Evolutionary conservation across 2,329 filamentous ascomycete genomes (phyloP).

Genomic region (Akanthomyces dipterigenus): DNA sequence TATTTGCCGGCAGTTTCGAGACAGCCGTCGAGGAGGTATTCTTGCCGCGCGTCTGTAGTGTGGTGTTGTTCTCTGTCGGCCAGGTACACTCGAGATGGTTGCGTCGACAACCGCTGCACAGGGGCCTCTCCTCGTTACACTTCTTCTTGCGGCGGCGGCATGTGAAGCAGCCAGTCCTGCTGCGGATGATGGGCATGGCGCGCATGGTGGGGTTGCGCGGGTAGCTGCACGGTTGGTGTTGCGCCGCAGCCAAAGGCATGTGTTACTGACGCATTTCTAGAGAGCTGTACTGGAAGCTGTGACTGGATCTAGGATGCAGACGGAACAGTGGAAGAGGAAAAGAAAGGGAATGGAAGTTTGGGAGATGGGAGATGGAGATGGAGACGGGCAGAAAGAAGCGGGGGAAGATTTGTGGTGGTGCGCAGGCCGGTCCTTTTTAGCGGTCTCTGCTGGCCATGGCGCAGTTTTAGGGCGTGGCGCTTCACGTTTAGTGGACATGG

Average conservation of each 20-base stretch:
- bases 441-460: neutral
- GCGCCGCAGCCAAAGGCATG: neutral
- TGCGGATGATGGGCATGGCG: conserved; percentile 27
- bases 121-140: conserved; percentile 46
- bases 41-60: conserved; percentile 5
- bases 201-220: neutral
- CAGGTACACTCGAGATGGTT: conserved; percentile 47
- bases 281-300: neutral
- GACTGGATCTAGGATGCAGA: neutral
- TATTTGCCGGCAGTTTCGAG: neutral
- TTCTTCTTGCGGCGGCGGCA: conserved; percentile 48
- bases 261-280: neutral
- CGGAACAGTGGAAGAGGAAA: neutral
- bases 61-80: conserved; percentile 22
- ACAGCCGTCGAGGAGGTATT: neutral
- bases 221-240: neutral
- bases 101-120: conserved; percentile 46
- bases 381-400: neutral
- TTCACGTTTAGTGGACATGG: neutral
- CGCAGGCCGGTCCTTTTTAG: neutral
- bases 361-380: neutral
- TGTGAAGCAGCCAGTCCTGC: conserved; percentile 38
- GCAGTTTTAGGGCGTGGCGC: neutral
- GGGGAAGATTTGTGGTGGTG: neutral
- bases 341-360: neutral